These are phyloP conservation scores for Dactylorhiza incarnata DNA, from an alignment of 106 monocot species.

Conservation along the genomic window DNA sequence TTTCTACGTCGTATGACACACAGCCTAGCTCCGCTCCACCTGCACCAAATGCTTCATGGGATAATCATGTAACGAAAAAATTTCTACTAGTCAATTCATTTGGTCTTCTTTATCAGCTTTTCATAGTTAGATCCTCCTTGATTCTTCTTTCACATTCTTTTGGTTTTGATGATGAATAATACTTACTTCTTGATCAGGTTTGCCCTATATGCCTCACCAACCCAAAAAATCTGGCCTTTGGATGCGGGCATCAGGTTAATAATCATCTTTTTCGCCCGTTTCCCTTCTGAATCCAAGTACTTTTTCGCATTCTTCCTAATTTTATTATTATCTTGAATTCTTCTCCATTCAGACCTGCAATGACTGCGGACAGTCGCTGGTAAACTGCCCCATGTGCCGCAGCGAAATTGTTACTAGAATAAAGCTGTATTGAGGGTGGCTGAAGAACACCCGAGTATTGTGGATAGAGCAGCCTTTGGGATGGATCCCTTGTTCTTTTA, in stretches of 20 bases:
- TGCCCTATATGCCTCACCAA: conserved; percentile 88
- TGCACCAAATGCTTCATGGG: conserved; percentile 8
- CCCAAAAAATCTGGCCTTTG: conserved; percentile 85
- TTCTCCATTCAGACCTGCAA: conserved; percentile 32
- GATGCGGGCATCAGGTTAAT: conserved; percentile 83
- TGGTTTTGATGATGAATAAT: not conserved
- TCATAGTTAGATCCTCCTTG: not conserved
- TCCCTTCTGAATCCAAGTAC: not conserved
- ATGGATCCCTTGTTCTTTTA: not conserved
- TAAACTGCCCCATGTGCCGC: conserved; percentile 38
- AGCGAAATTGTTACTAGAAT: conserved; percentile 46
- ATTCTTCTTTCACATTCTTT: not conserved
- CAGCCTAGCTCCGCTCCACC: not conserved
- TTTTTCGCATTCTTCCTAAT: not conserved
- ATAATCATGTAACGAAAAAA: conserved; percentile 12
- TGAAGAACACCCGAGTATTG: not conserved
- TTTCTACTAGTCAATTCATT: not conserved
- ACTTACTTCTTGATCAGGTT: conserved; percentile 27
- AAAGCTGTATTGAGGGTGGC: conserved; percentile 30
- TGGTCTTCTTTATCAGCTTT: not conserved
- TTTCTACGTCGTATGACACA: conserved; percentile 9
- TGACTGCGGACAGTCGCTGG: conserved; percentile 32
- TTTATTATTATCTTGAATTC: not conserved
- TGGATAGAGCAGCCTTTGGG: not conserved
- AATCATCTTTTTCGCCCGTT: not conserved